Base-by-base conservation (phyloP, 305 asterid species). In the Fraxinus angustifolia region DNA sequence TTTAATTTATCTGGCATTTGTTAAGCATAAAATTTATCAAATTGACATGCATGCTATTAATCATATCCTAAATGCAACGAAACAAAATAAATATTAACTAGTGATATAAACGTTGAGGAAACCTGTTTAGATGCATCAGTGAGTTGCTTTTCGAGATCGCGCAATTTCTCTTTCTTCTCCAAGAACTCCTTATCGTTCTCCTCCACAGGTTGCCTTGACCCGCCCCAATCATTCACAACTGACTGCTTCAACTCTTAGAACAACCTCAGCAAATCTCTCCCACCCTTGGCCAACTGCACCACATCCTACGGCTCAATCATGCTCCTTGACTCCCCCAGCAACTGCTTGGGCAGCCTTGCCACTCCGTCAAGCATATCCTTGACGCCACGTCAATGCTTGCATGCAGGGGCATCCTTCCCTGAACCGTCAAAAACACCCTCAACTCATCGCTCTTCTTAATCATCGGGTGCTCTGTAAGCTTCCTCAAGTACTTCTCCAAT, bases 161-260 rank as follows among this genome's bases (percentile, higher is more conserved):
- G 88, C 86, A 96, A 82, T 86, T 84, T 90, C 82, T 87, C 89
- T 88, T 92, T 96, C 87, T 92, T 94, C 86, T 89, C 92, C 89
- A 91, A 80, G 85, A 96, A 96, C 76, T 91, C 97, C 85, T 86
- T 89, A 85, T 96, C 99, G 80, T 93, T 97, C 90, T 94, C 98
- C 82, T 90, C 95, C 79, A 90, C 90, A n/a, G 90, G 78, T 0
- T 97, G 89, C 87, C 85, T 94, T 0, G 91, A 81, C 23, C 86
- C 92, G 8, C 94, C 94, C 99, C 98, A 96, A 86, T 96, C 99
- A 81, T 93, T 94, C 16, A 89, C 91, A 80, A 95, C 97, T 16
- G 99, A 91, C 78, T 96, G 98, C 86, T 96, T 95, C 90, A 95
- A 85, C 90, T 96, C 98, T 90, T 91, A 94, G 48, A 96, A 93